Conservation (phyloP, 1,284 basidiomycete genomes). For the Tylopilus sp. region DNA sequence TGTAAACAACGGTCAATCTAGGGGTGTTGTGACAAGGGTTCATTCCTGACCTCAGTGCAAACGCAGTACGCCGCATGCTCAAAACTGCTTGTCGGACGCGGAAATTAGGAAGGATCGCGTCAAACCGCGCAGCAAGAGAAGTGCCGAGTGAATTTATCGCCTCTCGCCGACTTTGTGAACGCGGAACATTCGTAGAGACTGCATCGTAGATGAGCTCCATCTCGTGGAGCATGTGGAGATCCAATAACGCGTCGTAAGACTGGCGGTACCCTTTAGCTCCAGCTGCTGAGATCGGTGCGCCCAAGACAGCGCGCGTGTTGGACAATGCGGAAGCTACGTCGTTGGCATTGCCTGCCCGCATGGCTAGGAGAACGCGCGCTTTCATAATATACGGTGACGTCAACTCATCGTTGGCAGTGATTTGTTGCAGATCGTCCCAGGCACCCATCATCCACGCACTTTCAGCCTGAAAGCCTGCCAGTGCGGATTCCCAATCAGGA, state of each 20-base stretch:
- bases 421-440: conserved; percentile 77
- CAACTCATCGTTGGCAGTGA: conserved; percentile 52
- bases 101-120: conserved; percentile 86
- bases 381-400: conserved; percentile 71
- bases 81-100: conserved; percentile 89
- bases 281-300: conserved; percentile 78
- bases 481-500: conserved; percentile 78
- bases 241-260: conserved; percentile 84
- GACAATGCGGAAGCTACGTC: conserved; percentile 55
- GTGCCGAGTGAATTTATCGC: conserved; percentile 27
- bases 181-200: conserved; percentile 37
- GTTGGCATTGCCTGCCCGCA: conserved; percentile 56
- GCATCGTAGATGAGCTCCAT: conserved; percentile 74
- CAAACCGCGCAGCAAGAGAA: conserved; percentile 60
- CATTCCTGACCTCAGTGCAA: conserved; percentile 63
- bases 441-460: conserved; percentile 95
- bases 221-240: conserved; percentile 89
- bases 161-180: conserved; percentile 39
- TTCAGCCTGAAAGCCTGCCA: conserved; percentile 89
- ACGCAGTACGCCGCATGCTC: conserved; percentile 86
- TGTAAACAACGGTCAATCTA: conserved; percentile 18
- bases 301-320: conserved; percentile 75
- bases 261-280: conserved; percentile 81
- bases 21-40: background rate
- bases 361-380: conserved; percentile 80